Evolutionary conservation across 306 rosid species (phyloP).

Genomic region (Calophaca sinica): DNA sequence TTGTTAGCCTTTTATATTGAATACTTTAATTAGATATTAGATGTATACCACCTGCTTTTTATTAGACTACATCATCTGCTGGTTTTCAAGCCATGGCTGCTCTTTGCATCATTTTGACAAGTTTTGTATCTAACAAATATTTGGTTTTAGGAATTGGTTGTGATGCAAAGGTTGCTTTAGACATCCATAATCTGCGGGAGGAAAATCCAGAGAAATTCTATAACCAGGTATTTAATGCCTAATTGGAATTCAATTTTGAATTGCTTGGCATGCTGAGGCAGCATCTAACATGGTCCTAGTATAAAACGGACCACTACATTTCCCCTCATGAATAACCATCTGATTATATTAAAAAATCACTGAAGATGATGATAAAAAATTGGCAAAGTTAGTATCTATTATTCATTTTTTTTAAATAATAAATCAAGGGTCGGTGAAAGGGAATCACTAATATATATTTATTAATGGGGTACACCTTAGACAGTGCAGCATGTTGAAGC

Average conservation of each 20-base stretch:
- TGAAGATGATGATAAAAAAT: not conserved
- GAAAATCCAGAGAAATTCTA: slow-evolving; percentile 98
- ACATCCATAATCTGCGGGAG: slow-evolving; percentile 96
- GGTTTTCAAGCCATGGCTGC: slow-evolving; percentile 26
- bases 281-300: not conserved
- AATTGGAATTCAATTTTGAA: slow-evolving; percentile 31
- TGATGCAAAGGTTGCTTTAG: slow-evolving; percentile 99
- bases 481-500: not conserved
- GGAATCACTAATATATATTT: slow-evolving; percentile 9
- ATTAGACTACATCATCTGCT: slow-evolving; percentile 13
- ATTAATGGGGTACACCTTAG: not conserved
- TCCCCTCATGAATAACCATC: not conserved
- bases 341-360: not conserved
- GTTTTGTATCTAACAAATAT: slow-evolving; percentile 44
- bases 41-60: slow-evolving; percentile 33
- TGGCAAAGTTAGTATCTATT: not conserved
- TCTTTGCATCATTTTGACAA: slow-evolving; percentile 39
- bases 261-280: slow-evolving; percentile 1
- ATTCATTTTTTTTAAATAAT: not conserved
- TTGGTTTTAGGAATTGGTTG: slow-evolving; percentile 87
- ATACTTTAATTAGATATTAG: slow-evolving; percentile 14
- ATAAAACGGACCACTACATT: not conserved
- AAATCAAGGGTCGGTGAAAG: not conserved
- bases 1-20: slow-evolving; percentile 28
- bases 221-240: slow-evolving; percentile 76